Base-by-base conservation (phyloP, 352 stramenopile species). In the Plasmopara halstedii region DNA sequence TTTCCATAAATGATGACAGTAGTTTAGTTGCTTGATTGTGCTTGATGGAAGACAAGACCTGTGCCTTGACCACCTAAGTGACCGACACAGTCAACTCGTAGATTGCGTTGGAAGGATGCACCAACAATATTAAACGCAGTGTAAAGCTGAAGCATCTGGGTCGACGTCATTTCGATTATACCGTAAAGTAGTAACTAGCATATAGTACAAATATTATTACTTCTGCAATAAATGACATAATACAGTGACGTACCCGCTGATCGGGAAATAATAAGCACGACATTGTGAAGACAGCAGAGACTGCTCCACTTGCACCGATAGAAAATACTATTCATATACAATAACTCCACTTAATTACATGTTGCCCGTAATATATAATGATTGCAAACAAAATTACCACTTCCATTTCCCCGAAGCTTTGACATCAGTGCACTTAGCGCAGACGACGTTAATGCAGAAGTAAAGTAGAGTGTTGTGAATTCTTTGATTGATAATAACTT, bases 191-290 rank as follows among this genome's bases (percentile, higher is more conserved):
- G 58, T 3, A 87, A 62, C 73, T 85, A 39, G 26, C 6, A 29
- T 50, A 0, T 34, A 31, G 3, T 42, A 13, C 36, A 22, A 44
- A 35, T 9, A 8, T 32, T 46, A 43, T 15, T 42, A 8, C 20
- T 39, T n/a, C 18, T 47, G 10, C 20, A 20, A 32, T 29, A 21
- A 38, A 11, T 47, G 10, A 18, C 25, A 29, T 10, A 29, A 29
- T 29, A 29, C 7, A 4, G 7, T 29, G 25, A 29, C 61, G 43
- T 53, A 92, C 74, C 53, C 76, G 59, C 18, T 74, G 63, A 2
- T 87, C 57, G 2, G 81, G 81, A 27, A 79, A 88, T 9, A 87
- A 56, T 22, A 88, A 51, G 42, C 78, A 92, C 42, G 84, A 89
- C 15, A 84, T 29, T 1, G 80, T 92, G 40, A 92, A 74, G 15